Conservation (phyloP, 257 asterid genomes). For the Nicotiana sylvestris region DNA sequence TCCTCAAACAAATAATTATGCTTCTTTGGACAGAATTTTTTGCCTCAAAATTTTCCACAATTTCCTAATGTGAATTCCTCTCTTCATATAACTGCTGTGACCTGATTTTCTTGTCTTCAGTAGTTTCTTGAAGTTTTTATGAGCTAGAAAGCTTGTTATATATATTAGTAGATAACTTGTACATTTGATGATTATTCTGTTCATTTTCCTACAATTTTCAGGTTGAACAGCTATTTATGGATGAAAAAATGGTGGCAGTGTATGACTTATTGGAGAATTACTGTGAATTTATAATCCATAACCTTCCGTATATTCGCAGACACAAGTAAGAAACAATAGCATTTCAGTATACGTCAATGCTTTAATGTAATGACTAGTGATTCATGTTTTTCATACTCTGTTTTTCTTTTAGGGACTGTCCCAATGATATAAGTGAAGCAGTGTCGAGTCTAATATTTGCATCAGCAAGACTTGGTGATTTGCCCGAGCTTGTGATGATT, state of each 20-base stretch:
- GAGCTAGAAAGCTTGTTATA: no score
- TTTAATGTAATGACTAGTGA: background rate
- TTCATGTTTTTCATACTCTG: background rate
- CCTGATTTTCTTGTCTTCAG: no score
- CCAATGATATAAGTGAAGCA: constrained; percentile 70
- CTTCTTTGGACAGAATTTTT: background rate
- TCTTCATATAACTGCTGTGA: background rate
- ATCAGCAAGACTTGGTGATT: constrained; percentile 72
- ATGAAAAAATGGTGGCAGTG: constrained; percentile 41
- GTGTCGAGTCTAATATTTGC: constrained; percentile 65
- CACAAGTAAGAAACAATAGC: constrained; percentile 34
- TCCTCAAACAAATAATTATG: background rate
- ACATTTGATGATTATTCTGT: background rate
- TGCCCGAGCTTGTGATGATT: constrained; percentile 61
- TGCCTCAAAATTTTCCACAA: background rate
- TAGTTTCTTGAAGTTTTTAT: no score
- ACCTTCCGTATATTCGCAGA: constrained; percentile 55
- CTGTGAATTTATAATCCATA: constrained; percentile 51
- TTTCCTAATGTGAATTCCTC: background rate
- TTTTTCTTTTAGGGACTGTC: constrained; percentile 53
- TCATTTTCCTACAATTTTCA: constrained; percentile 16
- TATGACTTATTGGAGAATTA: constrained; percentile 57
- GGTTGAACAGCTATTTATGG: constrained; percentile 71
- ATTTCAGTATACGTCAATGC: background rate
- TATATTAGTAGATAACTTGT: no score